Base-by-base conservation (phyloP, 129 eudicot genomes). In the Helianthus tuberosus region DNA sequence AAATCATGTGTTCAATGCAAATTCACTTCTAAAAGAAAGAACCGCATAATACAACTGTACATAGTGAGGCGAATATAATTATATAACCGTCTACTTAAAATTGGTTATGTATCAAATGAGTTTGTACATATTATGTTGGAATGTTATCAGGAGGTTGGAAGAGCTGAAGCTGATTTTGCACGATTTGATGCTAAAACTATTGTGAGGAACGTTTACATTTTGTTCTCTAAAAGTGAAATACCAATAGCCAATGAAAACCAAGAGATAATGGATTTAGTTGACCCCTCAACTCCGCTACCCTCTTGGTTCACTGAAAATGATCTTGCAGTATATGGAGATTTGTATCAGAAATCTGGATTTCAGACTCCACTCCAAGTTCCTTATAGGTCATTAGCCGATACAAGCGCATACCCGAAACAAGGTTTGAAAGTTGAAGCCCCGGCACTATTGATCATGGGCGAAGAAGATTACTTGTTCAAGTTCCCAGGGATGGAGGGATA, bases 351-450 rank as follows among this genome's bases (percentile, higher is more conserved):
- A 16, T n/a, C n/a, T n/a, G n/a, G n/a, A n/a, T n/a, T n/a, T n/a
- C n/a, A n/a, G n/a, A n/a, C n/a, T n/a, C n/a, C n/a, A n/a, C n/a
- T 86, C 91, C 17, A 86, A 80, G 86, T 86, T 77, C 91, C 91
- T 32, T 86, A 86, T 52, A 83, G 91, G 77, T 61, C 86, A 50
- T 52, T 75, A 4, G 0, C 9, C 0, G 70, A 63, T n/a, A n/a
- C n/a, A n/a, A n/a, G n/a, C n/a, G n/a, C n/a, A n/a, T n/a, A n/a
- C n/a, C n/a, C n/a, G n/a, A n/a, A n/a, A n/a, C n/a, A n/a, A n/a
- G n/a, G n/a, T n/a, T n/a, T n/a, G n/a, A n/a, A n/a, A n/a, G n/a
- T n/a, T n/a, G n/a, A n/a, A n/a, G n/a, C n/a, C n/a, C n/a, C n/a
- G n/a, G n/a, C n/a, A n/a, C n/a, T n/a, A n/a, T n/a, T n/a, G n/a